Evolutionary conservation across 345 rosid genomes (phyloP), one percentile per base, ranked within the genome.

Genomic region (Bruguiera gymnorhiza): DNA sequence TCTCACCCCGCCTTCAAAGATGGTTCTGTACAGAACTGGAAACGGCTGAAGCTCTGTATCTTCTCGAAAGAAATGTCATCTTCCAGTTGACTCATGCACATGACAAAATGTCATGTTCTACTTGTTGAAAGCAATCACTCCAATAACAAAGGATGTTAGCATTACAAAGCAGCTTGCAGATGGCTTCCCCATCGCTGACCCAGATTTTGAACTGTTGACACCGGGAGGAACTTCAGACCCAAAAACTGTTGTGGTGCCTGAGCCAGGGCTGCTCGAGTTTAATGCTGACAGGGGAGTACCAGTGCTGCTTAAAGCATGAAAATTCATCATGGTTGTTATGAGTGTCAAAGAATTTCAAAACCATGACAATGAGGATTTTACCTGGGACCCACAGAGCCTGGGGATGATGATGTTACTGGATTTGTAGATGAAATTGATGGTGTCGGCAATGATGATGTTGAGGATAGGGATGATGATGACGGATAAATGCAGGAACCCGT

Each of bases 401-500:
- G 67, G 59, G 90, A 72, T 61, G 80, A 81, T 1, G 70, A 61
- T 39, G 67, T 54, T 37, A 67, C 62, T 26, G 77, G 69, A 61
- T 65, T 77, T 20, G 62, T 23, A n/a, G 66, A 9, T 32, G 75
- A 43, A 24, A 71, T 68, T 69, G 85, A 39, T 37, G 88, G 73
- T 10, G 83, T 52, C 30, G 79, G 66, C 56, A 86, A 55, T 56
- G 88, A 8, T 37, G 92, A 48, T 20, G 96, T 24, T 50, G 87
- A 67, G n/a, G 89, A 64, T 1, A 73, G 64, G 0, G 85, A 82
- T 20, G 94, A 80, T 4, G 79, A 86, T 21, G 85, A 75, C 30
- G 86, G 86, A 82, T 77, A 95, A 61, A 87, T 62, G 66, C 99
- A 92, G 74, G 97, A 83, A 62, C 98, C 97, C 24, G 79, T 75